phyloP scores from a whole-genome alignment of 225 moss, liverwort and hornwort species.

The Bryum argenteum region DNA sequence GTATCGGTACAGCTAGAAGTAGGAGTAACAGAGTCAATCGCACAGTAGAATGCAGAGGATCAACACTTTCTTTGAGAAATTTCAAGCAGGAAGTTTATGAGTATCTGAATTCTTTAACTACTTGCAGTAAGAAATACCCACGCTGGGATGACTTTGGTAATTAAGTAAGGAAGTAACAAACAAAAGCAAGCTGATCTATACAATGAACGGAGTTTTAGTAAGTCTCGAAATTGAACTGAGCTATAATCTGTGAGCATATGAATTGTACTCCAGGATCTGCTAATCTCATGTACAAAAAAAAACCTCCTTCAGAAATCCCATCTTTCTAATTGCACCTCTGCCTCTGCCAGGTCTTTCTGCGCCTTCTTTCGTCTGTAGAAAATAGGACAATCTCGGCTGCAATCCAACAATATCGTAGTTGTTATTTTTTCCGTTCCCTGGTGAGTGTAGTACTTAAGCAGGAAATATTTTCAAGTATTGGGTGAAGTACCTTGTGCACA shows the following conservation, averaged over 20 bases:
- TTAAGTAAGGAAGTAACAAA: not conserved
- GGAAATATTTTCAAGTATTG: slow-evolving; percentile 5
- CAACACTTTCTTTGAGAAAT: too few relatives aligned
- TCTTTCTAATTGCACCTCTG: slow-evolving; percentile 90
- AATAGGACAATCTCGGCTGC: slow-evolving; percentile 98
- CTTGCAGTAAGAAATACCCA: not conserved
- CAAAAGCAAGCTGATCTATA: slow-evolving; percentile 32
- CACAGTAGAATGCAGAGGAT: too few relatives aligned
- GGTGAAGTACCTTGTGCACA: slow-evolving; percentile 73
- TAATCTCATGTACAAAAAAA: slow-evolving; percentile 26
- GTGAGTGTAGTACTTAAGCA: not conserved
- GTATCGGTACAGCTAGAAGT: too few relatives aligned
- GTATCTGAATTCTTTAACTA: too few relatives aligned
- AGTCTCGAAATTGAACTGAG: slow-evolving; percentile 13
- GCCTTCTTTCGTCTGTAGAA: slow-evolving; percentile 97
- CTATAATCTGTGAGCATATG: slow-evolving; percentile 15
- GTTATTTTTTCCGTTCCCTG: slow-evolving; percentile 12
- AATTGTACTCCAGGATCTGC: slow-evolving; percentile 11
- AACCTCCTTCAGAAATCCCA: slow-evolving; percentile 72
- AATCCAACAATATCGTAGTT: slow-evolving; percentile 22
- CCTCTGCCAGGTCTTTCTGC: slow-evolving; percentile 92
- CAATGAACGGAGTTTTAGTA: not conserved
- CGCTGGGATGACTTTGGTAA: slow-evolving; percentile 3
- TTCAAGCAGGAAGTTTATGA: too few relatives aligned
- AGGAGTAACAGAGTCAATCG: too few relatives aligned